Evolutionary conservation across 306 rosid genomes (phyloP), one percentile per base, ranked within the genome.

Genomic region (Styphnolobium japonicum): DNA sequence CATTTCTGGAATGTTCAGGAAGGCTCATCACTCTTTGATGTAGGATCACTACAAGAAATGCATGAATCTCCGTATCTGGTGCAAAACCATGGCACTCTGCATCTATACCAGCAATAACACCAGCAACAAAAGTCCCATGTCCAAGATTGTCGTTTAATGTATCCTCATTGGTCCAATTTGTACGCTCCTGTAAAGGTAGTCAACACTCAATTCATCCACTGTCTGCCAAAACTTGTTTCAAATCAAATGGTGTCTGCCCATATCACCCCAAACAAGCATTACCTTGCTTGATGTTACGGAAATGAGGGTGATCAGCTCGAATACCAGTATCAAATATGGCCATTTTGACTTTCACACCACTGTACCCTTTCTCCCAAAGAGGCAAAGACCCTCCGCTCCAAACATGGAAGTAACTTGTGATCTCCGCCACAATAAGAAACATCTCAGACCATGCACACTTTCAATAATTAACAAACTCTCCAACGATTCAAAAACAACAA

Each of bases 81-180:
- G 98, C 97, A 87, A 92, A 95, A 57, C 99, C 99, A 15, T 87
- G 98, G 79, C 99, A 95, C 65, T 89, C 97, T 21, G 89, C 78
- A 86, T 95, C 94, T 74, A 79, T 87, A 68, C 97, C 97, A 64
- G 98, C 97, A 80, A 92, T 82, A 63, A 94, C 98, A 77, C 98
- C 98, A 60, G 98, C 98, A 77, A 94, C 98, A 81, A 94, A 94
- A 40, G 98, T 92, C 84, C 98, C 98, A 75, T 94, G 98, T 70
- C 98, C 97, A 75, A 94, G 99, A 77, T 95, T 95, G 80, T 95
- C 99, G 23, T 95, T 95, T 70, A 95, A 72, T 0, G 97, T 93
- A 81, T 95, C 94, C 85, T 95, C 97, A 81, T 89, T 90, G 45
- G 99, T 95, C 99, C 99, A 95, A 85, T 95, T 95, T 49, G 99